A percentile compares a stretch with the other conserved stretches of the same genome.
Evolutionary conservation across 202 grass and related monocot species (phyloP).

Genomic region (Saccharum hybrid): DNA sequence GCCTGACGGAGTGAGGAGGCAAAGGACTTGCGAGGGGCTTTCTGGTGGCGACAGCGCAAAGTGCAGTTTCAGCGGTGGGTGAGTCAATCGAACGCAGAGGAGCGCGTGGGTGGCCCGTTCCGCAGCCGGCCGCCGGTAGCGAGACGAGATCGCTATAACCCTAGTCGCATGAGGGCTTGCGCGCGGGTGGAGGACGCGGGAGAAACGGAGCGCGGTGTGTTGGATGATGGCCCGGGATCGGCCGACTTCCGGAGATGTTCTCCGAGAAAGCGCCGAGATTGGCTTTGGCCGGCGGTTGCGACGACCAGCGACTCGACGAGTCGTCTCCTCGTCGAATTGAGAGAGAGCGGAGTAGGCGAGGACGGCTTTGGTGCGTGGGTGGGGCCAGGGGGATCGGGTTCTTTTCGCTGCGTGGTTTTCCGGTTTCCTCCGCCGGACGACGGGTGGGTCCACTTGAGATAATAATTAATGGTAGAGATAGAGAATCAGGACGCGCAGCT

Average conservation of each 20-base stretch:
- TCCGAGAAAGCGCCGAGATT: not conserved
- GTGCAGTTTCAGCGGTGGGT: not conserved
- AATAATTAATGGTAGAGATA: no score
- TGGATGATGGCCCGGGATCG: not conserved
- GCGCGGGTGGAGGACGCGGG: not conserved
- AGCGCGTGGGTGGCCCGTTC: not conserved
- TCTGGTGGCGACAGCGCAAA: not conserved
- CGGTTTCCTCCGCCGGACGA: not conserved
- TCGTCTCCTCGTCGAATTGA: not conserved
- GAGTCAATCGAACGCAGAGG: not conserved
- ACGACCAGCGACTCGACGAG: not conserved
- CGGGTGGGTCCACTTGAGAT: not conserved
- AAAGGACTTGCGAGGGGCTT: not conserved
- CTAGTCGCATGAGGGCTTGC: not conserved
- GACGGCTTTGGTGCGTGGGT: not conserved
- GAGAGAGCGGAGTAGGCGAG: not conserved
- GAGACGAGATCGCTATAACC: not conserved
- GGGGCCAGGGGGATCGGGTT: slow-evolving; percentile 5
- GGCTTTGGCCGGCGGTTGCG: not conserved
- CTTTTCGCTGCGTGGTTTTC: slow-evolving; percentile 1
- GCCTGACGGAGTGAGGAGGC: not conserved
- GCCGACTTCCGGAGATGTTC: no score
- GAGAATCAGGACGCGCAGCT: no score
- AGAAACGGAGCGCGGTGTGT: not conserved
- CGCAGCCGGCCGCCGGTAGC: not conserved